phyloP scores from a whole-genome alignment of 305 asterid species.

The Fraxinus sp. region DNA sequence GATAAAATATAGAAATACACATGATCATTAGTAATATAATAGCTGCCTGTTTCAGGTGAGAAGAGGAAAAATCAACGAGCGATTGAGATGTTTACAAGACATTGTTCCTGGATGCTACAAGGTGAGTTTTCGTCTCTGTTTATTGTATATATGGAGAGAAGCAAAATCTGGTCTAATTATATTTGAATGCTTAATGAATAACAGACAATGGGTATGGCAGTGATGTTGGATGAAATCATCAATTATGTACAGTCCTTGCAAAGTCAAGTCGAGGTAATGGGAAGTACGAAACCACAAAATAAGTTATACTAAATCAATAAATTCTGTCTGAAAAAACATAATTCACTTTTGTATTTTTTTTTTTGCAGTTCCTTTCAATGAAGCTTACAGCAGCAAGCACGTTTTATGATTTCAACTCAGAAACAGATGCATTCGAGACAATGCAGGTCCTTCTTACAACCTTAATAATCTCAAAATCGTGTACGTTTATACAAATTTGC shows the following conservation, averaged over 20 bases:
- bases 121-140: slow-evolving; percentile 32
- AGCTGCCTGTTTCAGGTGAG: slow-evolving; percentile 51
- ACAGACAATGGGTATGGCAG: slow-evolving; percentile 98
- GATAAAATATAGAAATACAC: not conserved
- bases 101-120: slow-evolving; percentile 94
- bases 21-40: not conserved
- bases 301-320: not conserved
- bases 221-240: slow-evolving; percentile 87
- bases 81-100: slow-evolving; percentile 76
- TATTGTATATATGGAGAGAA: not conserved
- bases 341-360: slow-evolving; percentile 1
- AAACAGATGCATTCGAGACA: slow-evolving; percentile 40
- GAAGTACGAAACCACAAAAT: not conserved
- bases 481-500: not conserved
- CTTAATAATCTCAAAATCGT: not conserved
- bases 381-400: slow-evolving; percentile 79
- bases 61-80: slow-evolving; percentile 82
- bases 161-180: not conserved
- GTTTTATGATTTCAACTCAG: slow-evolving; percentile 56
- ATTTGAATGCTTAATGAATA: slow-evolving; percentile 17
- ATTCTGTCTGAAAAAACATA: not conserved
- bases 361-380: slow-evolving; percentile 78
- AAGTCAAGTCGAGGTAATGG: slow-evolving; percentile 85
- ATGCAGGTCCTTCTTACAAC: slow-evolving; percentile 43
- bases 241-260: slow-evolving; percentile 85